phyloP scores from a whole-genome alignment of 2,329 filamentous ascomycete genomes.

The Aspergillus brunneoviolaceus region DNA sequence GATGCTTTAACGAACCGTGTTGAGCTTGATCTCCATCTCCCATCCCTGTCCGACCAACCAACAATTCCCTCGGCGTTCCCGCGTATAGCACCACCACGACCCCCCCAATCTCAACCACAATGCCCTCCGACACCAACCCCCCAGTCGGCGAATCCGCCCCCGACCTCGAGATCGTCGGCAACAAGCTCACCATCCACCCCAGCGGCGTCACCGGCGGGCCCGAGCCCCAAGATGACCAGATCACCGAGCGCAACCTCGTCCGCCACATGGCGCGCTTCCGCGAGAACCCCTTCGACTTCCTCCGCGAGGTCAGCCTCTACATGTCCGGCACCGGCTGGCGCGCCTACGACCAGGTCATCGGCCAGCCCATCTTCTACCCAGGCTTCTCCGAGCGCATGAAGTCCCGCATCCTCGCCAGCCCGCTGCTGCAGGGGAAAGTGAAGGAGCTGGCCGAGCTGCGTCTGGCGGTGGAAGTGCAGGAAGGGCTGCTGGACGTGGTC shows the following conservation, averaged over 20 bases:
- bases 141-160: conserved; percentile 56
- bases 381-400: conserved; percentile 94
- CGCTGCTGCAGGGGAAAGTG: conserved; percentile 73
- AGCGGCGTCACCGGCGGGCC: conserved; percentile 56
- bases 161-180: conserved; percentile 74
- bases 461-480: conserved; percentile 71
- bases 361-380: conserved; percentile 88
- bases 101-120: conserved; percentile 11
- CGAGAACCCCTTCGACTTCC: conserved; percentile 70
- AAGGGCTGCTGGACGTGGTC: conserved; percentile 62
- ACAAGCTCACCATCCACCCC: conserved; percentile 72
- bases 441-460: conserved; percentile 72
- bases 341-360: conserved; percentile 85
- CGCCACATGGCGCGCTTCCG: conserved; percentile 86
- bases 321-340: conserved; percentile 94
- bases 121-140: conserved; percentile 32
- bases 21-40: background rate
- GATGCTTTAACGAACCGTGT: conserved; percentile 4
- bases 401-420: conserved; percentile 69
- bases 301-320: conserved; percentile 90
- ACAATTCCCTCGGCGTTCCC: background rate
- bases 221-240: conserved; percentile 46
- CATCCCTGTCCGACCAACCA: background rate
- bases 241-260: conserved; percentile 49
- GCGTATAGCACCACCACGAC: background rate